Base-by-base conservation (phyloP, 495 filamentous ascomycete genomes). In the Daldinia concentrica region DNA sequence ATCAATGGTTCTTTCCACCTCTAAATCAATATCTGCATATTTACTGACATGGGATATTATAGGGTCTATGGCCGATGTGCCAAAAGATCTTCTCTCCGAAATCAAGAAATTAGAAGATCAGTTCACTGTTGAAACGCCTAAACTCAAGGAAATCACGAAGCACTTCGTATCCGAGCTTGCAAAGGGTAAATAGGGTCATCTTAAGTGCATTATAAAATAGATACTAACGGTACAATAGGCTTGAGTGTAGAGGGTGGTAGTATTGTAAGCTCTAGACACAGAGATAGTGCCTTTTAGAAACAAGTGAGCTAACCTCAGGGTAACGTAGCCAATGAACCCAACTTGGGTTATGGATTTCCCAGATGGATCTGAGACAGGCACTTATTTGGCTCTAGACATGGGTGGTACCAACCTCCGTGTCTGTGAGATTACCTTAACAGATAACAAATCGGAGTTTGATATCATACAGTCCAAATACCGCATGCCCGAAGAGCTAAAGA, bases 381-480 rank as follows among this genome's bases (percentile, higher is more conserved):
- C 92, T 41, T 99, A 89, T 79, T 85, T 99, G 52, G 95, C 95
- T 72, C 85, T 99, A 34, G 95, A 99, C 78, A 98, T 99, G 96
- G 95, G 95, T 65, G 95, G 95, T 72, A 99, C 95, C 78, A 99
- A 99, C 78, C 86, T 99, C 64, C 93, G 95, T 77, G 96, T 99
- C 74, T 99, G 95, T 83, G 93, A 99, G 79, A 95, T 99, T 77
- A 92, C 90, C 69, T 83, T 99, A 77, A 93, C 92, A 24, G 89
- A 97, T 61, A 88, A 93, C 80, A 92, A 93, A 84, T 96, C 95
- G 52, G 93, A 94, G 78, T 99, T 98, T 82, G 95, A 99, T 76
- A 99, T 99, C 76, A 97, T 94, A 72, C 95, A 99, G 83, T 98
- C 95, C 69, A 99, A 99, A 80, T 99, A 99, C 80, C 89, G 91